Evolutionary conservation across 1,139 yeast genomes (phyloP).

Genomic region (Yamadazyma jaroonii): DNA sequence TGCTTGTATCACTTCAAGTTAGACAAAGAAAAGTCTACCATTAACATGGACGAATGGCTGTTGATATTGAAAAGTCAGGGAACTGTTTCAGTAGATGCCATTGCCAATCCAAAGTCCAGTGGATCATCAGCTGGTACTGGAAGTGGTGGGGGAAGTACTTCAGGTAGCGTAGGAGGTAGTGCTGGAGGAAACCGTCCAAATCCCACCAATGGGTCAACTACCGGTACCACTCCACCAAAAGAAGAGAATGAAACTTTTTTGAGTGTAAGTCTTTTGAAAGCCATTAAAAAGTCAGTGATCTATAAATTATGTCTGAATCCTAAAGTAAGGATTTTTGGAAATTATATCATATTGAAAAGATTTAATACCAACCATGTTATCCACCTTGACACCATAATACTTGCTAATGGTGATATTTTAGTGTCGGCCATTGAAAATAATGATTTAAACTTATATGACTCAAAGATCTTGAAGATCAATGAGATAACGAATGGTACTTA

Average conservation of each 20-base stretch:
- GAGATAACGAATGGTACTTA: conserved; percentile 1
- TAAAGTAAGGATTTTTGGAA: conserved; percentile 51
- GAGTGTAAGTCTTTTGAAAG: conserved; percentile 56
- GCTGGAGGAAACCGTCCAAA: not conserved
- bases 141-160: conserved; percentile 7
- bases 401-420: conserved; percentile 52
- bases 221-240: conserved; percentile 1
- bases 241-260: conserved; percentile 39
- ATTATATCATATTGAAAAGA: conserved; percentile 37
- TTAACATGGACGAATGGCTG: conserved; percentile 11
- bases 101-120: conserved; percentile 17
- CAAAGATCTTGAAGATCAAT: conserved; percentile 21
- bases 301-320: conserved; percentile 42
- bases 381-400: conserved; percentile 55
- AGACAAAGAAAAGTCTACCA: conserved; percentile 29
- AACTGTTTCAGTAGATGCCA: conserved; percentile 24
- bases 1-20: conserved; percentile 58
- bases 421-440: conserved; percentile 24
- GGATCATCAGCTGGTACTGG: conserved; percentile 13
- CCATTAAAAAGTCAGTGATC: conserved; percentile 55
- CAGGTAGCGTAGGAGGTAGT: conserved; percentile 6
- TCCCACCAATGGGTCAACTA: conserved; percentile 1
- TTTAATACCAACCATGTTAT: conserved; percentile 26
- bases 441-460: conserved; percentile 30
- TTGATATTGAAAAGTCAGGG: conserved; percentile 31